These are phyloP conservation scores for Helminthosporium solani DNA, from an alignment of 2,329 filamentous ascomycete species.

Conservation along the genomic window DNA sequence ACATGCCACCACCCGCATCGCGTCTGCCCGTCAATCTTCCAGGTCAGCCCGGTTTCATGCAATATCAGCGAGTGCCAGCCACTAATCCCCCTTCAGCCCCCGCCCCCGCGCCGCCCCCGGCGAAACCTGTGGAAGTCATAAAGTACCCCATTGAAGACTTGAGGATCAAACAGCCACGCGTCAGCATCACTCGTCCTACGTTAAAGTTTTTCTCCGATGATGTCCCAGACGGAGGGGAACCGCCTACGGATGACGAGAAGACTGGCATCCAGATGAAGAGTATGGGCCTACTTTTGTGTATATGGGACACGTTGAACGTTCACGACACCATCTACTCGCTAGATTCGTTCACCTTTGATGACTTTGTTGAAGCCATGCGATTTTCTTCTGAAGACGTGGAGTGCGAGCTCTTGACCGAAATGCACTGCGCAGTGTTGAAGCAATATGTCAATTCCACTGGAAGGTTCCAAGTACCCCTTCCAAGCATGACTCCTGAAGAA, in stretches of 20 bases:
- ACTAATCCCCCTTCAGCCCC: conserved; percentile 46
- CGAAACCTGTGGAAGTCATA: conserved; percentile 55
- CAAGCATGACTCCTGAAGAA: conserved; percentile 59
- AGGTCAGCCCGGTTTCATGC: conserved; percentile 45
- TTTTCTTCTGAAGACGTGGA: conserved; percentile 71
- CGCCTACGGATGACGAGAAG: conserved; percentile 38
- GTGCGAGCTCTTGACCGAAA: conserved; percentile 84
- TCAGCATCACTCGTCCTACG: conserved; percentile 67
- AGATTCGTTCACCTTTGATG: conserved; percentile 97
- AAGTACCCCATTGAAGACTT: conserved; percentile 97
- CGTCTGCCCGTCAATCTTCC: conserved; percentile 25
- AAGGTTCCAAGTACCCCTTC: conserved; percentile 75
- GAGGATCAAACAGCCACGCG: conserved; percentile 68
- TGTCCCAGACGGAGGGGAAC: conserved; percentile 44
- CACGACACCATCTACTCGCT: conserved; percentile 92
- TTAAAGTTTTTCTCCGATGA: conserved; percentile 76
- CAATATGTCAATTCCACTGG: conserved; percentile 79
- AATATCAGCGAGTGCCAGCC: conserved; percentile 38
- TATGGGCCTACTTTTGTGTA: conserved; percentile 81
- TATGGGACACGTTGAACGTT: conserved; percentile 97
- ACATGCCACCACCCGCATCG: conserved; percentile 18
- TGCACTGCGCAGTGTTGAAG: conserved; percentile 89
- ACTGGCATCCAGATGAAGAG: conserved; percentile 75
- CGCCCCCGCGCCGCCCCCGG: conserved; percentile 54
- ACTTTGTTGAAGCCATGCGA: conserved; percentile 85